phyloP scores from a whole-genome alignment of 1,284 basidiomycete species.

The Ganoderma lingzhi region DNA sequence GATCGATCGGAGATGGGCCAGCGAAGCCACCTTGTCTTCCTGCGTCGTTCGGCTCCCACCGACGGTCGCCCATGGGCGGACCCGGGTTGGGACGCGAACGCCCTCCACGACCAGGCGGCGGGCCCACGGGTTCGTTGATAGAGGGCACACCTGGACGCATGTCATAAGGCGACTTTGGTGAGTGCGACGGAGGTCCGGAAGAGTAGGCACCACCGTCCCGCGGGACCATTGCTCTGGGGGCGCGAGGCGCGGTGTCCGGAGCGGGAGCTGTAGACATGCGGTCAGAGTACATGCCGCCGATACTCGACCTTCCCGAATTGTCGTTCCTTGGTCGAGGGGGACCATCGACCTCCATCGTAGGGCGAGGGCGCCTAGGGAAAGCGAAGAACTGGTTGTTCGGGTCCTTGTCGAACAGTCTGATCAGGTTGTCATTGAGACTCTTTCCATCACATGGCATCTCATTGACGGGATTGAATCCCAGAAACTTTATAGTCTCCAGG shows the following conservation, averaged over 20 bases:
- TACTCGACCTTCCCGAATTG: conserved; percentile 9
- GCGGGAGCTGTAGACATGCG: conserved; percentile 25
- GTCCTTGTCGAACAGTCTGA: neutral
- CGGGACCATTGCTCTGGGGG: conserved; percentile 49
- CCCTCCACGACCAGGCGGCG: conserved; percentile 11
- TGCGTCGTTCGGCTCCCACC: conserved; percentile 19
- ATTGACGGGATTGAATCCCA: conserved; percentile 8
- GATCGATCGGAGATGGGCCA: conserved; percentile 7
- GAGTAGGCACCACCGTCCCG: conserved; percentile 19
- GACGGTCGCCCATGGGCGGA: conserved; percentile 13
- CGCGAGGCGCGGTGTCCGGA: conserved; percentile 42
- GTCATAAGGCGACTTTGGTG: conserved; percentile 14
- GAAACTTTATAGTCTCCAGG: neutral
- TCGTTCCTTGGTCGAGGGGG: conserved; percentile 12
- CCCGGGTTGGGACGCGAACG: conserved; percentile 3
- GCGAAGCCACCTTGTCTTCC: conserved; percentile 15
- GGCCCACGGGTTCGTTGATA: neutral
- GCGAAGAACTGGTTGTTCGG: neutral
- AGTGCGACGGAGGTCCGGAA: neutral
- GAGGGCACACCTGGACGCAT: conserved; percentile 13
- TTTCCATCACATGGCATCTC: neutral
- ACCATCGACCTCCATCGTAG: conserved; percentile 42
- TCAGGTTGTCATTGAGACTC: neutral
- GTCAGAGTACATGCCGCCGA: conserved; percentile 36
- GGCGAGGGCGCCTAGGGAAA: neutral